Evolutionary conservation across 1,284 basidiomycete species (phyloP).

Genomic region (Sporisorium exsertum): DNA sequence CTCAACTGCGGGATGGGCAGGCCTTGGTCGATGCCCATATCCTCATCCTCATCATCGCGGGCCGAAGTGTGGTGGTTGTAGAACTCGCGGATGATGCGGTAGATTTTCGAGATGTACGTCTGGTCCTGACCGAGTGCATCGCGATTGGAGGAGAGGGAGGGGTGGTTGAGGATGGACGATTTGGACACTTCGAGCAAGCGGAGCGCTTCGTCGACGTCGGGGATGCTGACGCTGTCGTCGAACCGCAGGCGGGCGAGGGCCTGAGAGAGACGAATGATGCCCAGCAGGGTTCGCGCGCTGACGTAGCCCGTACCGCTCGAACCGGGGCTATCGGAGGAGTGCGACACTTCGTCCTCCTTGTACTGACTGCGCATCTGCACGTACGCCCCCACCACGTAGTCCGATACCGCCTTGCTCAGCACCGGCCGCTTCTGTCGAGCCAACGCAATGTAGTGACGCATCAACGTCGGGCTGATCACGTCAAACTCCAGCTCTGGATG

Average conservation of each 20-base stretch:
- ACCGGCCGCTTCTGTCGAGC: conserved; percentile 90
- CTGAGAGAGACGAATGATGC: conserved; percentile 91
- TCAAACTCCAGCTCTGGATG: conserved; percentile 80
- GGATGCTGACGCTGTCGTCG: conserved; percentile 80
- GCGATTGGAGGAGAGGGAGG: conserved; percentile 13
- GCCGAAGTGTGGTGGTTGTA: conserved; percentile 8
- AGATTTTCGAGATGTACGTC: conserved; percentile 62
- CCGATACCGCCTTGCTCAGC: conserved; percentile 86
- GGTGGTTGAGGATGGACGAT: conserved; percentile 75
- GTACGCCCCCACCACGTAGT: conserved; percentile 94
- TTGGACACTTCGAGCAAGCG: conserved; percentile 97
- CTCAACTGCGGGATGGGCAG: conserved; percentile 15
- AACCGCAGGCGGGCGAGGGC: conserved; percentile 91
- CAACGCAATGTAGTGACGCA: conserved; percentile 95
- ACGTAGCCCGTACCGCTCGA: conserved; percentile 75
- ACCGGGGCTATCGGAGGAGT: conserved; percentile 74
- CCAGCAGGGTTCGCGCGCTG: conserved; percentile 94
- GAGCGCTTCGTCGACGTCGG: conserved; percentile 96
- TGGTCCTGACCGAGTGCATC: conserved; percentile 45
- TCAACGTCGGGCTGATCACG: conserved; percentile 84
- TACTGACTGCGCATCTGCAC: conserved; percentile 92
- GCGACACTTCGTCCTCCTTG: conserved; percentile 87
- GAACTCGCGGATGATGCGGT: conserved; percentile 65
- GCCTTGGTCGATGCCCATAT: conserved; percentile 7
- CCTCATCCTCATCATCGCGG: conserved; percentile 7